Evolutionary conservation across 345 rosid species (phyloP).

Genomic region (Cardiospermum halicacabum): DNA sequence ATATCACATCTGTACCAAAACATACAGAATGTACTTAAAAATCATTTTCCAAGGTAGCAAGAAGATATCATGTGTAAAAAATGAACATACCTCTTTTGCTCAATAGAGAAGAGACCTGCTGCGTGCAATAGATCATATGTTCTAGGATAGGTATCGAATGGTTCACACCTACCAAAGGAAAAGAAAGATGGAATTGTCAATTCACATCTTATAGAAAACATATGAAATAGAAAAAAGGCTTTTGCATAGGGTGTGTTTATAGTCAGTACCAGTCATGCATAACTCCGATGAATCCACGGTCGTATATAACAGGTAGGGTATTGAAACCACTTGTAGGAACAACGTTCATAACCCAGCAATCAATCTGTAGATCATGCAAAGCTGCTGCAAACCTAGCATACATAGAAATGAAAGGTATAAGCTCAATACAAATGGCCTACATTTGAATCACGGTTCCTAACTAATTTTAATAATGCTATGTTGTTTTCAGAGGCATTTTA

Average conservation of each 20-base stretch:
- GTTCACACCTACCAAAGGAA: conserved; percentile 48
- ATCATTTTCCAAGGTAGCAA: not conserved
- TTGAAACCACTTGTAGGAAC: conserved; percentile 54
- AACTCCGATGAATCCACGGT: conserved; percentile 58
- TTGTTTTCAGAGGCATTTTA: not conserved
- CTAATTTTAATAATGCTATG: not conserved
- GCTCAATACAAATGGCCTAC: not conserved
- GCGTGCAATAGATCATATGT: conserved; percentile 64
- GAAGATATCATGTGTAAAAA: not conserved
- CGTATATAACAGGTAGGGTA: conserved; percentile 66
- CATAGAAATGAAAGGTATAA: conserved; percentile 8
- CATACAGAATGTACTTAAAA: not conserved
- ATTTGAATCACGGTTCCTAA: not conserved
- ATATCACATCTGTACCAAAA: conserved; percentile 42
- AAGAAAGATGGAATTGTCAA: not conserved
- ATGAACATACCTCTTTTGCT: conserved; percentile 51
- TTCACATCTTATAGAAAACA: no score
- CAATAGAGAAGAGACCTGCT: conserved; percentile 52
- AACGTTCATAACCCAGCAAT: conserved; percentile 68
- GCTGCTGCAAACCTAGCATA: conserved; percentile 59
- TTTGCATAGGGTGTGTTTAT: conserved; percentile 3
- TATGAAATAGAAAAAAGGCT: not conserved
- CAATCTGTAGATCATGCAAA: conserved; percentile 39
- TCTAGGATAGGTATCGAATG: conserved; percentile 64
- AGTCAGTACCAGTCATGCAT: conserved; percentile 63